phyloP scores from a whole-genome alignment of 2,329 filamentous ascomycete species.

The Sphaerostilbella broomeana region DNA sequence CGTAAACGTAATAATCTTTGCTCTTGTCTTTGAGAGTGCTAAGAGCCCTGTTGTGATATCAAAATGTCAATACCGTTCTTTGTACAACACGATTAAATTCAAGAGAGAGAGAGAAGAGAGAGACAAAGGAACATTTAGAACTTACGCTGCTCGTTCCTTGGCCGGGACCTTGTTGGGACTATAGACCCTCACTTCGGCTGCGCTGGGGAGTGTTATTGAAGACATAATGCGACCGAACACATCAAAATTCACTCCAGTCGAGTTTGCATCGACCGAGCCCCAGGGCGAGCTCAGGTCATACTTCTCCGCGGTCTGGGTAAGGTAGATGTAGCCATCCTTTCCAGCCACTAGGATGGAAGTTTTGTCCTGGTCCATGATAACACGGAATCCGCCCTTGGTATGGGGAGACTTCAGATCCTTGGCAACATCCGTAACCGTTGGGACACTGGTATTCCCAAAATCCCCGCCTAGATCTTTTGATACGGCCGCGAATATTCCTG shows the following conservation, averaged over 20 bases:
- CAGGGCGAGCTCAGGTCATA: background rate
- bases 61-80: too few relatives aligned
- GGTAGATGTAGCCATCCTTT: background rate
- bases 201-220: background rate
- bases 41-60: too few relatives aligned
- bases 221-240: background rate
- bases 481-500: background rate
- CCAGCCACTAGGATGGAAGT: background rate
- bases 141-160: too few relatives aligned
- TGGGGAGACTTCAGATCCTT: too few relatives aligned
- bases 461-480: background rate
- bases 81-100: too few relatives aligned
- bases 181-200: background rate
- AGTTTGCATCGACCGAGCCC: background rate
- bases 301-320: background rate
- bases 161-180: background rate
- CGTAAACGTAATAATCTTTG: background rate
- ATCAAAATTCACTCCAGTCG: background rate
- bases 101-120: too few relatives aligned
- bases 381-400: background rate
- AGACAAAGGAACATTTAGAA: too few relatives aligned
- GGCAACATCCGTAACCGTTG: too few relatives aligned
- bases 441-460: too few relatives aligned
- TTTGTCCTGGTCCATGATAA: conserved; percentile 5
- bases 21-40: too few relatives aligned